Conservation (phyloP, 2,329 filamentous ascomycete genomes). For the Colletotrichum orbiculare region DNA sequence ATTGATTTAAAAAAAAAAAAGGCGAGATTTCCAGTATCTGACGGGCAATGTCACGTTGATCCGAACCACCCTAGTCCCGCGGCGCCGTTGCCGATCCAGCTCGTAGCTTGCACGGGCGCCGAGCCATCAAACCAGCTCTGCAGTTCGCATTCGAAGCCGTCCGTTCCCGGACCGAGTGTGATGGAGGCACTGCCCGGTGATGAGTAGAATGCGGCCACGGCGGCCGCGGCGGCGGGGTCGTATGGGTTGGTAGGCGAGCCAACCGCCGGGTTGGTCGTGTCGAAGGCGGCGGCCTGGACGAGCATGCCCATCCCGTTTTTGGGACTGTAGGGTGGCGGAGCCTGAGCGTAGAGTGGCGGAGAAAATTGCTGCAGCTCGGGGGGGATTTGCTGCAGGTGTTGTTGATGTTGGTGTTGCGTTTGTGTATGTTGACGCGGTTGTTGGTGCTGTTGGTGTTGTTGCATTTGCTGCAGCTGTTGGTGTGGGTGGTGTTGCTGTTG, state of each 20-base stretch:
- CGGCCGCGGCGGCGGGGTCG: slow-evolving; percentile 37
- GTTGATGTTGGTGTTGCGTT: slow-evolving; percentile 31
- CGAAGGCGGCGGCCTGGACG: slow-evolving; percentile 51
- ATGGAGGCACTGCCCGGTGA: slow-evolving; percentile 39
- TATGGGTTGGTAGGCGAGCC: slow-evolving; percentile 36
- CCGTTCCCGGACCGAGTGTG: slow-evolving; percentile 49
- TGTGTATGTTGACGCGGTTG: neutral
- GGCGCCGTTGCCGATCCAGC: slow-evolving; percentile 35
- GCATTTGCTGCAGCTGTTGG: slow-evolving; percentile 17
- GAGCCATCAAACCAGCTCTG: slow-evolving; percentile 42
- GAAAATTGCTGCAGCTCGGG: slow-evolving; percentile 33
- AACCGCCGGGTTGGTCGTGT: slow-evolving; percentile 43
- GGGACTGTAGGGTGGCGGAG: slow-evolving; percentile 37
- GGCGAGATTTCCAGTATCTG: neutral
- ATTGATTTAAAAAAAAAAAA: neutral
- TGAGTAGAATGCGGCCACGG: slow-evolving; percentile 26
- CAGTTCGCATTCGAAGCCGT: slow-evolving; percentile 60
- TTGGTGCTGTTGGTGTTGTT: slow-evolving; percentile 25
- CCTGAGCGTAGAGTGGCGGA: slow-evolving; percentile 37
- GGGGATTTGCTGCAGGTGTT: slow-evolving; percentile 36
- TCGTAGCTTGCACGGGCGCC: slow-evolving; percentile 28
- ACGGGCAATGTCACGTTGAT: neutral
- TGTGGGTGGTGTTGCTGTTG: slow-evolving; percentile 20
- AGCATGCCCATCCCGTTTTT: slow-evolving; percentile 54
- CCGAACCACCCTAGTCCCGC: slow-evolving; percentile 31